Base-by-base conservation (phyloP, 306 rosid species). In the Lathyrus aphaca region DNA sequence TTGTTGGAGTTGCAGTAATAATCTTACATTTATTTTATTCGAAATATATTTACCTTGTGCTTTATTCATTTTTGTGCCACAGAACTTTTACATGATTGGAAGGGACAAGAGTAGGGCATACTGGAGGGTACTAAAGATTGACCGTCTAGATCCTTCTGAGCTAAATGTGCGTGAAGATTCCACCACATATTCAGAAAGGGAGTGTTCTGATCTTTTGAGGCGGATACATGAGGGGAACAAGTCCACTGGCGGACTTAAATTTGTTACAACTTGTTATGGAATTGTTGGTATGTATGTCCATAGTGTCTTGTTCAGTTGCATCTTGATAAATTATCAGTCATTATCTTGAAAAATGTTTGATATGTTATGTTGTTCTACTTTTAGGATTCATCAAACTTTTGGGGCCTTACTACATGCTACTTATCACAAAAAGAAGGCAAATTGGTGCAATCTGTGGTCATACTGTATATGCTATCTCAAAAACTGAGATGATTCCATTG, bases 11-110 rank as follows among this genome's bases (percentile, higher is more conserved):
- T 69, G 58, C 68, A 64, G 51, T 58, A 67, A 59, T 43, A 69
- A 25, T 65, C 17, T 1, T 60, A 57, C 59, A 5, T 65, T 48
- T 59, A 6, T 71, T 69, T 46, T 67, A 40, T 55, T 73, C 13
- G 21, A 78, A 66, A 35, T 66, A 30, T 70, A 45, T 62, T 60
- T n/a, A 45, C 38, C 62, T 61, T 18, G 16, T 27, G 38, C 42
- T 74, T 78, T 60, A n/a, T 32, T 42, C 18, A 58, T 60, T 74
- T 74, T 65, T 59, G 11, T 79, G 66, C 40, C 59, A 76, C 96
- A 95, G 99, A 91, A 87, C 65, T 95, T 84, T 71, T 95, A 95
- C 80, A 84, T 95, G 99, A 87, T 89, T 54, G 99, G 99, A 83
- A 87, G 97, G 77, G 91, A 87, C 83, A 91, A 91, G 84, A 83